Conservation (phyloP, 2,329 filamentous ascomycete genomes). For the Apiospora arundinis region DNA sequence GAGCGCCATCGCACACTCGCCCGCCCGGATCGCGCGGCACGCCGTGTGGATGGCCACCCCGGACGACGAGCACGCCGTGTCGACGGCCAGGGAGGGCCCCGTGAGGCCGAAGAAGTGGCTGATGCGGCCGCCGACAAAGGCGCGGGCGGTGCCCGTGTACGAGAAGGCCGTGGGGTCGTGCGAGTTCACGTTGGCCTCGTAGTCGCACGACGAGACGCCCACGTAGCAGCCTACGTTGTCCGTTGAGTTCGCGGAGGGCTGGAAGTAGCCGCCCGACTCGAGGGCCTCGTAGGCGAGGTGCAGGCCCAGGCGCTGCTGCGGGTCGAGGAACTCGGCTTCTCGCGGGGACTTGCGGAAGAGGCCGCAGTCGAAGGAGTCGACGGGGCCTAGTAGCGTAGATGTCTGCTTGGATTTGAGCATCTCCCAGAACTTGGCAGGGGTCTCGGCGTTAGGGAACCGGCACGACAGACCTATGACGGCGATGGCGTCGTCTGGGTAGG, state of each 20-base stretch:
- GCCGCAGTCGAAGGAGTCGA: slow-evolving; percentile 29
- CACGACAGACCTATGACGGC: slow-evolving; percentile 47
- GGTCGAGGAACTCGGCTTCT: slow-evolving; percentile 42
- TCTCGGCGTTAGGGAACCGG: slow-evolving; percentile 40
- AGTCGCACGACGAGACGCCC: slow-evolving; percentile 29
- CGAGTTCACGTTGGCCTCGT: slow-evolving; percentile 28
- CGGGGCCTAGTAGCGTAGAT: slow-evolving; percentile 34
- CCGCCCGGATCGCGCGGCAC: slow-evolving; percentile 29
- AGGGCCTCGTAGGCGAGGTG: slow-evolving; percentile 45
- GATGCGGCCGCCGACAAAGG: slow-evolving; percentile 42
- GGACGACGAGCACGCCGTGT: slow-evolving; percentile 48
- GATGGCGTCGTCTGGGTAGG: slow-evolving; percentile 34
- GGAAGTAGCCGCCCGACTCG: slow-evolving; percentile 37
- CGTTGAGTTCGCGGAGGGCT: slow-evolving; percentile 31
- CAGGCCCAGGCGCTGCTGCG: slow-evolving; percentile 40
- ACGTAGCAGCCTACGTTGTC: slow-evolving; percentile 37
- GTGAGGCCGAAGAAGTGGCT: slow-evolving; percentile 50
- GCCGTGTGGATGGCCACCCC: slow-evolving; percentile 43
- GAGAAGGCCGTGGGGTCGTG: slow-evolving; percentile 28
- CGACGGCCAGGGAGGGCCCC: slow-evolving; percentile 47
- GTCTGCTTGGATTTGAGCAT: slow-evolving; percentile 28
- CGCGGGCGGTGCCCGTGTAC: slow-evolving; percentile 27
- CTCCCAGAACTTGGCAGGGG: slow-evolving; percentile 31
- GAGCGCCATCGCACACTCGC: slow-evolving; percentile 21
- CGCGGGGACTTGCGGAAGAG: slow-evolving; percentile 38